phyloP scores from a whole-genome alignment of 768 basidiomycete genomes.

The Lentinus brumalis region DNA sequence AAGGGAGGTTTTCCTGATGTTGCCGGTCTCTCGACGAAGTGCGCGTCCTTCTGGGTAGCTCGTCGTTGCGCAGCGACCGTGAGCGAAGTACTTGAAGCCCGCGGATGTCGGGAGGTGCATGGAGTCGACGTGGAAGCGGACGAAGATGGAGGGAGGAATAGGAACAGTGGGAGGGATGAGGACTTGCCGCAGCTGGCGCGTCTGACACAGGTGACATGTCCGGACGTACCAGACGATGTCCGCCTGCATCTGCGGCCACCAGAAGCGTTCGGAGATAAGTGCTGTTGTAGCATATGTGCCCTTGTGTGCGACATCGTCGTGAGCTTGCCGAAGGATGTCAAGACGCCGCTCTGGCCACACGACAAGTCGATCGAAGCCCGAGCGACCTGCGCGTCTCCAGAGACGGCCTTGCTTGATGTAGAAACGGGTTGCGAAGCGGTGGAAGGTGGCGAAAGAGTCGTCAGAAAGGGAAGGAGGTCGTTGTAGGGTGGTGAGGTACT shows the following conservation, averaged over 20 bases:
- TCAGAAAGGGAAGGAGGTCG: too few relatives aligned
- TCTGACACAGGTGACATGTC: constrained; percentile 44
- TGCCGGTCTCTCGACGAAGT: too few relatives aligned
- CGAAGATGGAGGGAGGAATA: constrained; percentile 28
- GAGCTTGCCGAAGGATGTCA: constrained; percentile 5
- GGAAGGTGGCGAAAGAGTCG: too few relatives aligned
- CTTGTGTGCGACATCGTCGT: constrained; percentile 25
- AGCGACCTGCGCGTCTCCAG: too few relatives aligned
- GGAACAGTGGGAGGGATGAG: constrained; percentile 24
- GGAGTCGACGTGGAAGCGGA: constrained; percentile 40
- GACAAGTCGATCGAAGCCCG: constrained; percentile 2
- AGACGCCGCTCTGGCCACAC: not conserved
- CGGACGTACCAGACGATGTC: constrained; percentile 24
- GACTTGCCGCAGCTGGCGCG: constrained; percentile 23
- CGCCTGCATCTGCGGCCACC: constrained; percentile 28
- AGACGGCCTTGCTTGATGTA: too few relatives aligned
- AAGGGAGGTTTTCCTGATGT: too few relatives aligned
- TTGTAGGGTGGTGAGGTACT: too few relatives aligned
- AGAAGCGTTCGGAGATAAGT: constrained; percentile 20
- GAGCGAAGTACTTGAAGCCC: constrained; percentile 35
- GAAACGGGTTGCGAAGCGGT: too few relatives aligned
- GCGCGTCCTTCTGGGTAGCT: constrained; percentile 34
- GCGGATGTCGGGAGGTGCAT: constrained; percentile 39
- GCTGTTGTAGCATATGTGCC: constrained; percentile 13
- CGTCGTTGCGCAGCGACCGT: constrained; percentile 37